Percentiles rank a stretch among this genome's conserved stretches.
phyloP scores from a whole-genome alignment of 441 rosid genomes.

The Adansonia gregorii region DNA sequence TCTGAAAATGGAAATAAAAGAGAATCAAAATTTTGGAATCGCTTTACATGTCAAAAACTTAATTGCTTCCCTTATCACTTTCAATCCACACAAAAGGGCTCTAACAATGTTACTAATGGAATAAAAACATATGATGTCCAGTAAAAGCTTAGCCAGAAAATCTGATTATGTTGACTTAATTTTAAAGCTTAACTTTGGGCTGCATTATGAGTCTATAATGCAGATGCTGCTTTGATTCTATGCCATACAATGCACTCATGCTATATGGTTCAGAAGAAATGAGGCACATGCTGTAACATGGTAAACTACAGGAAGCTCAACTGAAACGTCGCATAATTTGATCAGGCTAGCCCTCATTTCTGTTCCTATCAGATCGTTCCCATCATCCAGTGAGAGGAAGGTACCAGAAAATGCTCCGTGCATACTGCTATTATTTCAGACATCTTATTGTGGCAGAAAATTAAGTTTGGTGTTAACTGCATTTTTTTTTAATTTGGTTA shows the following conservation, averaged over 20 bases:
- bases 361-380: neutral
- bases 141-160: neutral
- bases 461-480: neutral
- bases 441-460: neutral
- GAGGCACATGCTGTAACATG: neutral
- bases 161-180: neutral
- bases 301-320: constrained; percentile 2
- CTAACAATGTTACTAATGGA: neutral
- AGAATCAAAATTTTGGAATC: constrained; percentile 6
- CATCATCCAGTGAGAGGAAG: neutral
- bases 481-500: neutral
- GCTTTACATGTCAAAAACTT: neutral
- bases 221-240: neutral
- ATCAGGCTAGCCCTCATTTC: neutral
- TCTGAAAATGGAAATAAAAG: constrained; percentile 30
- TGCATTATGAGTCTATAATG: neutral
- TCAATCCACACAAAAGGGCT: neutral
- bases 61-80: constrained; percentile 11
- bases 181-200: neutral
- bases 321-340: neutral
- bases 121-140: neutral
- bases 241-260: neutral
- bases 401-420: neutral
- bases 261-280: neutral
- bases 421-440: neutral